A percentile compares a stretch with the other conserved stretches of the same genome.
Conservation (phyloP, 352 stramenopile genomes). For the Globisporangium camurandrum region DNA sequence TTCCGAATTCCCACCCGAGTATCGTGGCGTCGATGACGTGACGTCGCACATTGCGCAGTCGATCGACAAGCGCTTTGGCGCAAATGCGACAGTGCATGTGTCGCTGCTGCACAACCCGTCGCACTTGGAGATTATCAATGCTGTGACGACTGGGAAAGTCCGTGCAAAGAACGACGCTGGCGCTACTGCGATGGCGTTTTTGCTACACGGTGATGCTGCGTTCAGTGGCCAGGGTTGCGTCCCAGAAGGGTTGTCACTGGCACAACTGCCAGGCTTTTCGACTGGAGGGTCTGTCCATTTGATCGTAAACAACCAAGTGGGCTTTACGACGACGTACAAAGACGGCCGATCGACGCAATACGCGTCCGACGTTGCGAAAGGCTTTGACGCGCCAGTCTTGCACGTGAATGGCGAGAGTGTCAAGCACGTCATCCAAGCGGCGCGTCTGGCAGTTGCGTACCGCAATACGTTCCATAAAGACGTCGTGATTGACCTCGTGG, state of each 20-base stretch:
- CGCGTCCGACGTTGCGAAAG: slow-evolving; percentile 80
- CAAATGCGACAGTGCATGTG: slow-evolving; percentile 57
- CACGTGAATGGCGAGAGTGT: slow-evolving; percentile 87
- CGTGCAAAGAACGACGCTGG: slow-evolving; percentile 70
- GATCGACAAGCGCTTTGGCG: slow-evolving; percentile 56
- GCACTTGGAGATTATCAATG: slow-evolving; percentile 86
- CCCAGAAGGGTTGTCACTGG: slow-evolving; percentile 63
- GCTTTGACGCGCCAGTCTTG: slow-evolving; percentile 72
- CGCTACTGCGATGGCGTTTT: slow-evolving; percentile 61
- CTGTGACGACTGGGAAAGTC: slow-evolving; percentile 77
- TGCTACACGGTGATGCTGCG: slow-evolving; percentile 84
- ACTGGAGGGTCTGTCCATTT: slow-evolving; percentile 78
- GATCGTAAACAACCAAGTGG: slow-evolving; percentile 89
- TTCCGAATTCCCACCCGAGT: slow-evolving; percentile 57
- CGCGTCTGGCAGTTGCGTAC: slow-evolving; percentile 68
- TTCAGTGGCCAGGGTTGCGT: slow-evolving; percentile 86
- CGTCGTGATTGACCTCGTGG: slow-evolving; percentile 80
- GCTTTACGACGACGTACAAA: slow-evolving; percentile 82
- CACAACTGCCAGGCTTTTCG: slow-evolving; percentile 68
- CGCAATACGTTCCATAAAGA: slow-evolving; percentile 83
- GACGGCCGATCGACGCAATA: slow-evolving; percentile 80
- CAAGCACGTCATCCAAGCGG: slow-evolving; percentile 64
- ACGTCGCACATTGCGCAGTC: slow-evolving; percentile 81
- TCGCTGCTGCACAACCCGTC: slow-evolving; percentile 84
- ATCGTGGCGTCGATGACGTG: slow-evolving; percentile 74